Evolutionary conservation across 345 rosid genomes (phyloP), one percentile per base, ranked within the genome.

Genomic region (Pugionium dolabratum): DNA sequence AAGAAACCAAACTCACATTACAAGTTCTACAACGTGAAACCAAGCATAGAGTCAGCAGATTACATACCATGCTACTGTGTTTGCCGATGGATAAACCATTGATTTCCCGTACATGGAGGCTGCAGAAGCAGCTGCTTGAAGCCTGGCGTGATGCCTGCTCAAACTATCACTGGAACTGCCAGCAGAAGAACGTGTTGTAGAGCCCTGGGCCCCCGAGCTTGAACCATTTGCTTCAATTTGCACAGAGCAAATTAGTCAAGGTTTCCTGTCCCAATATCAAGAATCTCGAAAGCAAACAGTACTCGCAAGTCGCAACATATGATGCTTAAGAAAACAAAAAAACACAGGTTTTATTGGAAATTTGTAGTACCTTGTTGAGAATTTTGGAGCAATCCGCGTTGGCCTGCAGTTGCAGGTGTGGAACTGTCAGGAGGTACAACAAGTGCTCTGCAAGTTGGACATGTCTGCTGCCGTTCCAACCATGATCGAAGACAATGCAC

Each of bases 401-500:
- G 98, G 45, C 81, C 86, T 54, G 81, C 76, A 1, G 84, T 54
- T 9, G 88, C 57, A 70, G 73, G 77, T 73, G 90, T 61, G 62
- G 82, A 81, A 78, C 61, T 84, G 71, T 88, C 97, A 76, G 97
- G 74, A 29, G 97, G 97, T 50, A 89, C 91, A 77, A 94, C 97
- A 30, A 80, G 83, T 40, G 99, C 99, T 73, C 97, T 85, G 79
- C 97, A 94, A 30, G 97, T 94, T 52, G 99, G 99, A 57, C 99
- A 94, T 0, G 99, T 94, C 78, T 90, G 96, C 45, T 94, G 99
- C 32, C 99, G 76, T 80, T 94, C 99, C 69, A 94, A 80, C 98
- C 98, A 93, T 32, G 97, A 93, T 11, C 98, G 96, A 5, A 93
- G 97, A 77, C 98, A 93, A 67, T 94, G 95, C 37, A 94, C 95